Conservation (phyloP, 2,329 filamentous ascomycete species). For the Aureobasidium pullulans region DNA sequence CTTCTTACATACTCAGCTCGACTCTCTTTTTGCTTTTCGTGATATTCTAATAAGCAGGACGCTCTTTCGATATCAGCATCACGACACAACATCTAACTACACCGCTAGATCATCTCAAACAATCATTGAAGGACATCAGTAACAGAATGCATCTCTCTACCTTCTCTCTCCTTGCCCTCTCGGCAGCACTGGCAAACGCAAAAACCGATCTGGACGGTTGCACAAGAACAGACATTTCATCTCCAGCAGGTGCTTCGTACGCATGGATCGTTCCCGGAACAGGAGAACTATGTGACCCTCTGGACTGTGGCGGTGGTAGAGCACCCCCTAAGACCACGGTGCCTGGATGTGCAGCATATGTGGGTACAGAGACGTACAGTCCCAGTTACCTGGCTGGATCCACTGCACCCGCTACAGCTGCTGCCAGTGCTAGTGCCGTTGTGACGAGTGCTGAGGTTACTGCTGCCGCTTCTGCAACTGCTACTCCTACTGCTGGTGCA, state of each 20-base stretch:
- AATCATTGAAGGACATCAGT: too few relatives aligned
- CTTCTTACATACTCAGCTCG: too few relatives aligned
- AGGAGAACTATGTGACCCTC: slow-evolving; percentile 56
- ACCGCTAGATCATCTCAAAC: too few relatives aligned
- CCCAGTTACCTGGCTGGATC: slow-evolving; percentile 41
- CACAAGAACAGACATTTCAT: slow-evolving; percentile 33
- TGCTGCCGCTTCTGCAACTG: neutral
- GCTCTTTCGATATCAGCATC: too few relatives aligned
- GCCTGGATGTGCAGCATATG: slow-evolving; percentile 53
- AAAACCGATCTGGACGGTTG: slow-evolving; percentile 36
- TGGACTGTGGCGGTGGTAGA: slow-evolving; percentile 61
- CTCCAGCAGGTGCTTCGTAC: slow-evolving; percentile 37
- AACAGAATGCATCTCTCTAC: neutral
- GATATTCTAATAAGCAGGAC: too few relatives aligned
- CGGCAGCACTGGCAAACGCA: slow-evolving; percentile 21
- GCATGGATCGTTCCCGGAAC: slow-evolving; percentile 57
- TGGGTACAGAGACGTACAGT: slow-evolving; percentile 48
- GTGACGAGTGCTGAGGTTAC: neutral
- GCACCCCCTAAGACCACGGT: slow-evolving; percentile 47
- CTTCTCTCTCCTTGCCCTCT: neutral
- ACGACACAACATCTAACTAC: too few relatives aligned
- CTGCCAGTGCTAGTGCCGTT: neutral
- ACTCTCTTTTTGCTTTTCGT: too few relatives aligned
- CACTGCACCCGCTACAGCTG: slow-evolving; percentile 11
- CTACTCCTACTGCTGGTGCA: neutral